Conservation (phyloP, 129 eudicot species). For the Calendula officinalis region DNA sequence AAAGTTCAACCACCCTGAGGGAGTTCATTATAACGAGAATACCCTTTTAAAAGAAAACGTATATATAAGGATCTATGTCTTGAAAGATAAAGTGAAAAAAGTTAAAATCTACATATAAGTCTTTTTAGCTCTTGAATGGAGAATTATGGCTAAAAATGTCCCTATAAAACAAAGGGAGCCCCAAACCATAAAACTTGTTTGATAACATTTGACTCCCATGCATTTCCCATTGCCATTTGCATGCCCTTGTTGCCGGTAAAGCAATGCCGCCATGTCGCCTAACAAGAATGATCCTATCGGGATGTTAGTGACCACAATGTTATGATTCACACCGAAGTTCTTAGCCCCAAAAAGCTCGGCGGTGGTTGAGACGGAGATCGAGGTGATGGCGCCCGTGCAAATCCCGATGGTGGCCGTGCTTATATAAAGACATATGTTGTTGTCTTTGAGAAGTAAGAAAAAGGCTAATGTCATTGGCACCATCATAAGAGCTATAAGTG, state of each 20-base stretch:
- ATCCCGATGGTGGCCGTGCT: conserved; percentile 69
- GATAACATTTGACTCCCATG: conserved; percentile 67
- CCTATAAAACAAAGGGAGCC: conserved; percentile 72
- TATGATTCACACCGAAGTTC: conserved; percentile 77
- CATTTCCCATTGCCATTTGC: conserved; percentile 45
- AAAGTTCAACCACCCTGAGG: no score
- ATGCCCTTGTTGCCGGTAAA: conserved; percentile 42
- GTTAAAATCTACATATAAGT: not conserved
- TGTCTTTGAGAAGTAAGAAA: conserved; percentile 50
- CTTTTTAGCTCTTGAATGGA: conserved; percentile 56
- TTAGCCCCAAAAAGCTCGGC: conserved; percentile 75
- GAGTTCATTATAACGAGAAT: no score
- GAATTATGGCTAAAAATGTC: conserved; percentile 54
- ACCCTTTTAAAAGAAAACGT: not conserved
- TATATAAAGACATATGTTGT: conserved; percentile 40
- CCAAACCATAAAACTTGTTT: conserved; percentile 68
- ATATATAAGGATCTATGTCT: not conserved
- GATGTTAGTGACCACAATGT: conserved; percentile 66
- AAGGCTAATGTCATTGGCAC: conserved; percentile 69
- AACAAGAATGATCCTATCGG: conserved; percentile 82
- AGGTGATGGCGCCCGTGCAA: conserved; percentile 79
- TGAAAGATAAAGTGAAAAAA: not conserved
- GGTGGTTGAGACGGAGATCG: conserved; percentile 69
- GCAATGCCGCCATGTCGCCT: conserved; percentile 73
- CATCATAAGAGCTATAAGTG: conserved; percentile 61